Base-by-base conservation (phyloP, 192 early-diverging fungal species). In the Coemansia sp. region DNA sequence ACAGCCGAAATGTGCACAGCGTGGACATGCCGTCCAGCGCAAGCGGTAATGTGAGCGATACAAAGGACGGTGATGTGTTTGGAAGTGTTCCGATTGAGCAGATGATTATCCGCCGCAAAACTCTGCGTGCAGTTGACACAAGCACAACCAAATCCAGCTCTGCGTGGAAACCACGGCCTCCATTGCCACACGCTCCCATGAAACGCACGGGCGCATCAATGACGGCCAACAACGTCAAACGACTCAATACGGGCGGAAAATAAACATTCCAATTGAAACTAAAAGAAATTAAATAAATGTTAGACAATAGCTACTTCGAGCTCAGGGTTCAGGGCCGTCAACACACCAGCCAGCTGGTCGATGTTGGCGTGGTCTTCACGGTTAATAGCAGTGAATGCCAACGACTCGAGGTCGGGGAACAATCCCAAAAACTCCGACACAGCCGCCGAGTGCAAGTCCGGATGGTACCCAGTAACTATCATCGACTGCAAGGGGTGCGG, bases 291-390 rank as follows among this genome's bases (percentile, higher is more conserved):
- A 50, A 56, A 6, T 57, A 35, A 52, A 25, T 27, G 11, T 4
- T 55, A 80, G 12, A 74, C 47, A 57, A 80, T 80, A 22, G 72
- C 65, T 3, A 80, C 72, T 12, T 68, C 65, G 23, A 80, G 72
- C 26, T 80, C 77, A 0, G 77, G 62, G 41, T 74, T 71, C n/a
- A 80, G 62, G 4, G 77, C 77, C 9, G 77, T 71, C 31, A 80
- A 59, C 8, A 74, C 77, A 41, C 77, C 77, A 4, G 77, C 77
- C 27, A 80, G 62, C 59, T 80, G 77, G 55, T 80, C 77, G 49
- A 80, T 80, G 23, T 74, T 74, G 43, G 70, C 77, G 47, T 80
- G 77, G 45, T 80, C 72, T 51, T 80, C 77, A 48, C 77, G 72
- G 35, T 50, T 64, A 16, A 80, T 62, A 4, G 64, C 57, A 12